phyloP scores from a whole-genome alignment of 345 rosid species.

The Atalantia buxifolia region DNA sequence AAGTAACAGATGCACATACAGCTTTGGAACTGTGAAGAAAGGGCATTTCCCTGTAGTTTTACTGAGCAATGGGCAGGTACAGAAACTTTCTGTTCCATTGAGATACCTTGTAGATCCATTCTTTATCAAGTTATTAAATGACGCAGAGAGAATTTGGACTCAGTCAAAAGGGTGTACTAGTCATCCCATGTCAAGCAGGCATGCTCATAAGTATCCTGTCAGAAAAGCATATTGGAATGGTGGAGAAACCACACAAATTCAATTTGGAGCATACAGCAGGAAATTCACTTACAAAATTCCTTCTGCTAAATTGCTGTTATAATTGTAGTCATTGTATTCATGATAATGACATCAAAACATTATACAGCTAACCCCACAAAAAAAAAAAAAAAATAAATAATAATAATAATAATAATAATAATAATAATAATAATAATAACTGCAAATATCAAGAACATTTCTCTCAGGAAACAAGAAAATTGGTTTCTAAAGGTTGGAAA shows the following conservation, averaged over 20 bases:
- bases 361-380: not conserved
- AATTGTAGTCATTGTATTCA: not conserved
- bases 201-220: slow-evolving; percentile 17
- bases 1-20: not conserved
- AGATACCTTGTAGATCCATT: slow-evolving; percentile 24
- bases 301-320: not conserved
- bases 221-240: not conserved
- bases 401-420: too few relatives aligned
- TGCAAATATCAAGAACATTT: not conserved
- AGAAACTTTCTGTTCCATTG: slow-evolving; percentile 13
- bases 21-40: not conserved
- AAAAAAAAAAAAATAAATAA: not conserved
- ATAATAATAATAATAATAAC: not conserved
- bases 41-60: slow-evolving; percentile 19
- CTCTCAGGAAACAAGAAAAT: not conserved
- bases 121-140: slow-evolving; percentile 21
- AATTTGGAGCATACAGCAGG: not conserved
- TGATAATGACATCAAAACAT: not conserved
- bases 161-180: slow-evolving; percentile 19
- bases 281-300: not conserved
- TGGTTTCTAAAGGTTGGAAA: not conserved
- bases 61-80: not conserved
- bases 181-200: slow-evolving; percentile 27
- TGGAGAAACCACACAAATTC: slow-evolving; percentile 6
- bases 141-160: slow-evolving; percentile 23